A percentile compares a stretch with the other conserved stretches of the same genome.
Evolutionary conservation across 2,329 filamentous ascomycete genomes (phyloP).

Genomic region (Berkeleyomyces basicola): DNA sequence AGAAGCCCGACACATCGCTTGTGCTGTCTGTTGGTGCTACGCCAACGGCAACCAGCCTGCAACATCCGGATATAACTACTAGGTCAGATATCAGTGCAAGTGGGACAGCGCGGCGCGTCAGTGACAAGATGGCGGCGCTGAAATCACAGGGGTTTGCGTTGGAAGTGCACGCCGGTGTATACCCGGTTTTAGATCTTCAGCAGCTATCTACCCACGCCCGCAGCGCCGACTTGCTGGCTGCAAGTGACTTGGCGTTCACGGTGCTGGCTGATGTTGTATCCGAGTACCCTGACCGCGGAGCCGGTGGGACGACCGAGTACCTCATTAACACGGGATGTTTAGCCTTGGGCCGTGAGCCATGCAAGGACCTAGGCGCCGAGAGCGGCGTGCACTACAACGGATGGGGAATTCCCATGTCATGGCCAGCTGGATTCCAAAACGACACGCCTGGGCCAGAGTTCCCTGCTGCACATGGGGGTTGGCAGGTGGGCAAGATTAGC

Average conservation of each 20-base stretch:
- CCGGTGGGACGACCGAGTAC: constrained; percentile 36
- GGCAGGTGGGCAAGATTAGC: constrained; percentile 55
- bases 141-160: constrained; percentile 22
- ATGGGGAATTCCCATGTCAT: constrained; percentile 52
- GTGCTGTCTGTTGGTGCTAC: constrained; percentile 60
- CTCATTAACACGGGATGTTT: constrained; percentile 53
- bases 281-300: constrained; percentile 44
- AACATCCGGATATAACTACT: constrained; percentile 30
- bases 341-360: constrained; percentile 57
- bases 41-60: constrained; percentile 51
- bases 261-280: constrained; percentile 57
- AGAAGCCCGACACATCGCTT: constrained; percentile 21
- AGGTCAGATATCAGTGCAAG: constrained; percentile 15
- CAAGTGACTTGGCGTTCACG: constrained; percentile 45
- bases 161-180: constrained; percentile 63
- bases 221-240: constrained; percentile 26
- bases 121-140: constrained; percentile 25
- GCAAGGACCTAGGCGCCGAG: constrained; percentile 30
- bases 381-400: constrained; percentile 39
- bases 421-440: constrained; percentile 24
- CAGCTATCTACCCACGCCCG: constrained; percentile 56
- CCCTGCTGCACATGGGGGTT: constrained; percentile 29
- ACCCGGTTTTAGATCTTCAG: constrained; percentile 61
- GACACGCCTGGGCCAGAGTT: constrained; percentile 26
- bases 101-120: constrained; percentile 17